Evolutionary conservation across 768 basidiomycete genomes (phyloP).

Genomic region (Boletus rubropictus): DNA sequence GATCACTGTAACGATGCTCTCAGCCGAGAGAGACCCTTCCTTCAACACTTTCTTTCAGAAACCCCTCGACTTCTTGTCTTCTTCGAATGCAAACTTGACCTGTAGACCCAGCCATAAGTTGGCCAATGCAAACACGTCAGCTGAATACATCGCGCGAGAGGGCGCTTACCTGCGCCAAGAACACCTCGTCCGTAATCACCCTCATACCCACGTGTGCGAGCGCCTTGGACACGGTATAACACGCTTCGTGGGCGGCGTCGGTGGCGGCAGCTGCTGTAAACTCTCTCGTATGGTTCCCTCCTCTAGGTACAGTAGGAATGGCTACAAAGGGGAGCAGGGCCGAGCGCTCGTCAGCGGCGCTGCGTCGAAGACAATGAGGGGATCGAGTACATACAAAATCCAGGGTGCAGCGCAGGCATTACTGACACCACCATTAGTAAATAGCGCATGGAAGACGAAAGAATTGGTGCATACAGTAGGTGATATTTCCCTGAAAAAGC

Average conservation of each 20-base stretch:
- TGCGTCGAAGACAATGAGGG: neutral
- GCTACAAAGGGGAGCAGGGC: conserved; percentile 35
- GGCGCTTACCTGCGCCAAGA: conserved; percentile 48
- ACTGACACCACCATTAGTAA: conserved; percentile 28
- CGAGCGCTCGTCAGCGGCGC: neutral
- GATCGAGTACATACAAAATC: conserved; percentile 37
- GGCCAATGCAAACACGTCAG: neutral
- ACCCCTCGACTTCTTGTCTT: conserved; percentile 31
- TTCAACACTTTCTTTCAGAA: neutral
- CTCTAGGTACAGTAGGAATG: conserved; percentile 65
- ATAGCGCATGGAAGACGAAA: neutral
- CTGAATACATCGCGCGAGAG: neutral
- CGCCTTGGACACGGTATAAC: conserved; percentile 62
- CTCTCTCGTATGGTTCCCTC: conserved; percentile 72
- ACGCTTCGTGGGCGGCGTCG: conserved; percentile 56
- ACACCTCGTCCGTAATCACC: conserved; percentile 61
- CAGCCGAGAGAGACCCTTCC: no score
- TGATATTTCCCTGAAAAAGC: conserved; percentile 44
- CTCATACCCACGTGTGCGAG: conserved; percentile 67
- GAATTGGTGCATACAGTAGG: conserved; percentile 48
- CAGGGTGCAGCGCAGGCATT: conserved; percentile 68
- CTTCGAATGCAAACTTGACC: conserved; percentile 47
- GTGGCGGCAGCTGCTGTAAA: conserved; percentile 64
- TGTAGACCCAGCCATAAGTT: conserved; percentile 13
- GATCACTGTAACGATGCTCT: no score